These are phyloP conservation scores for Davidsoniella neocaledoniae DNA, from an alignment of 2,329 filamentous ascomycete species.

Conservation along the genomic window DNA sequence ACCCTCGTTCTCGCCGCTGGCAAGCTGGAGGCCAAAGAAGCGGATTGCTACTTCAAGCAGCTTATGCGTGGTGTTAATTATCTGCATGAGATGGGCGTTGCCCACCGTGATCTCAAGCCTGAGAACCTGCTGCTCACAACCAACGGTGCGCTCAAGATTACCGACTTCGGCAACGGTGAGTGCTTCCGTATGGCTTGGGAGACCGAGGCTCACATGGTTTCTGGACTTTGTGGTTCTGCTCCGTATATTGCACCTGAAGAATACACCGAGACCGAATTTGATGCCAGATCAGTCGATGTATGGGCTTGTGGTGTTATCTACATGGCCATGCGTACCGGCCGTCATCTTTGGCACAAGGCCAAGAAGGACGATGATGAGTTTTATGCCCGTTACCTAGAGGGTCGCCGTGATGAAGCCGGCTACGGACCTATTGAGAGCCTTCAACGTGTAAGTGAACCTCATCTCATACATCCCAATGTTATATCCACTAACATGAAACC, in stretches of 20 bases:
- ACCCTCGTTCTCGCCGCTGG: constrained; percentile 80
- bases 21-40: constrained; percentile 81
- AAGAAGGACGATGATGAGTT: constrained; percentile 97
- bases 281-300: constrained; percentile 91
- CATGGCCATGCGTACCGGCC: constrained; percentile 96
- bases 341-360: constrained; percentile 92
- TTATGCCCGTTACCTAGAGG: constrained; percentile 84
- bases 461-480: neutral
- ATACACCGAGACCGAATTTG: constrained; percentile 88
- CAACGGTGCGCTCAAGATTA: constrained; percentile 87
- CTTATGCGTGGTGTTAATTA: constrained; percentile 98
- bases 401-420: constrained; percentile 82
- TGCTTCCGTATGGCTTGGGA: constrained; percentile 99
- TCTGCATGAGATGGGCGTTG: constrained; percentile 98
- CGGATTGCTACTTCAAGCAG: constrained; percentile 98
- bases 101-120: constrained; percentile 89
- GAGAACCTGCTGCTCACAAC: constrained; percentile 91
- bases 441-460: constrained; percentile 60
- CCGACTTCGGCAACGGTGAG: constrained; percentile 96
- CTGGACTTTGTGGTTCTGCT: constrained; percentile 85
- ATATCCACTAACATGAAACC: constrained; percentile 5
- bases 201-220: constrained; percentile 94
- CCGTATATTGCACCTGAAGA: constrained; percentile 97
- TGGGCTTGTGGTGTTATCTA: constrained; percentile 99
- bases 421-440: constrained; percentile 93